Evolutionary conservation across 2,329 filamentous ascomycete species (phyloP).

Genomic region (Pezicula carpinea): DNA sequence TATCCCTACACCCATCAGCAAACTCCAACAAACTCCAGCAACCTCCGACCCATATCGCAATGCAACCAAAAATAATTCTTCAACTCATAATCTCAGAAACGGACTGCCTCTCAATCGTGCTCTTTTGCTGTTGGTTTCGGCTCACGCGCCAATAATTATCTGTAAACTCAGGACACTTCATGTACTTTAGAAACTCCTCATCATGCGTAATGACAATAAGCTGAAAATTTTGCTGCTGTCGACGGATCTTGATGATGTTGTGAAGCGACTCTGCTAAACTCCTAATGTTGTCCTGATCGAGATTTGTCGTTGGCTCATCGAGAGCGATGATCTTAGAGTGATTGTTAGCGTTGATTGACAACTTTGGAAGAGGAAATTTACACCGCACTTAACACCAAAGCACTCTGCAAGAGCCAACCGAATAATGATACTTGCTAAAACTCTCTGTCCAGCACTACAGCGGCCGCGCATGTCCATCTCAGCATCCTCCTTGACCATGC

Average conservation of each 20-base stretch:
- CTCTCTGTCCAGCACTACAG: conserved; percentile 94
- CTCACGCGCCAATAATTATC: conserved; percentile 88
- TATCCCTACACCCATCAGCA: too few relatives aligned
- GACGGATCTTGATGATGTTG: conserved; percentile 77
- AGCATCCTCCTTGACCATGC: conserved; percentile 94
- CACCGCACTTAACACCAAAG: conserved; percentile 89
- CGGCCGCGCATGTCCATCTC: conserved; percentile 99
- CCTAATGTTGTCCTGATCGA: conserved; percentile 91
- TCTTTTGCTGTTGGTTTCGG: conserved; percentile 80
- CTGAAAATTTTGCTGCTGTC: conserved; percentile 91
- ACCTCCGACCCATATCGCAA: too few relatives aligned
- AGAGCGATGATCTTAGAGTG: conserved; percentile 69
- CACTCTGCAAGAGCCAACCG: conserved; percentile 93
- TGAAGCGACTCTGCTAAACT: conserved; percentile 81
- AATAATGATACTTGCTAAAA: conserved; percentile 95
- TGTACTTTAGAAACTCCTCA: conserved; percentile 88
- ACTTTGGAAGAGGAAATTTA: conserved; percentile 20
- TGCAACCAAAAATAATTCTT: background rate
- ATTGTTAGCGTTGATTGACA: conserved; percentile 2
- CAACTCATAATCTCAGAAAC: conserved; percentile 15
- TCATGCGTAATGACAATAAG: conserved; percentile 98
- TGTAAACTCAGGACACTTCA: conserved; percentile 90
- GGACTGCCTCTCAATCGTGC: conserved; percentile 66
- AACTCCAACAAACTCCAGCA: too few relatives aligned
- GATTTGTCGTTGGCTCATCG: conserved; percentile 95